Evolutionary conservation across 441 rosid species (phyloP).

Genomic region (Kokia cookei): DNA sequence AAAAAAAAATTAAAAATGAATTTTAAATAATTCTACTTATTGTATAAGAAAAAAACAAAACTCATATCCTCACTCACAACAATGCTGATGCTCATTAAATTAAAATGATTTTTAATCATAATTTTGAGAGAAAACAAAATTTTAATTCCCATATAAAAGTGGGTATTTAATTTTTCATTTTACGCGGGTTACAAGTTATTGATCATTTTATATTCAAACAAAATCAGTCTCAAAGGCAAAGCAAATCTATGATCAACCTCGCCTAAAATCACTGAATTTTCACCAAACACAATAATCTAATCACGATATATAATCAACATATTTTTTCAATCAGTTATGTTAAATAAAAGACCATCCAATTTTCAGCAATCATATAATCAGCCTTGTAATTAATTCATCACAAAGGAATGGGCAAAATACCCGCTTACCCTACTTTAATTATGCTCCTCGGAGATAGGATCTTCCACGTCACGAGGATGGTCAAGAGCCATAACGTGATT

Average conservation of each 20-base stretch:
- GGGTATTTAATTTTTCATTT: not conserved
- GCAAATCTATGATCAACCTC: not conserved
- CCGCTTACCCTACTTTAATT: not conserved
- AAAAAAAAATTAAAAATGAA: no score
- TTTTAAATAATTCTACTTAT: no score
- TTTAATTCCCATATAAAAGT: not conserved
- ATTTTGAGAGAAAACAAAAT: no score
- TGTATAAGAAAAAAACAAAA: no score
- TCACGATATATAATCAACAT: not conserved
- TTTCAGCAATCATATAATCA: not conserved
- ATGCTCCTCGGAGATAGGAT: constrained; percentile 23
- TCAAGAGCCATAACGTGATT: constrained; percentile 64
- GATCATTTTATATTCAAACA: not conserved
- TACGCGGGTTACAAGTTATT: not conserved
- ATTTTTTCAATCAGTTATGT: not conserved
- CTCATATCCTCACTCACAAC: no score
- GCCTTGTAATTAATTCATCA: no score
- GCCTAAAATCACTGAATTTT: not conserved
- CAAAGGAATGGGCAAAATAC: not conserved
- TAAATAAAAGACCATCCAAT: not conserved
- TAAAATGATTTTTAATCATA: no score
- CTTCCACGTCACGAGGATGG: constrained; percentile 50
- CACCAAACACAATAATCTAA: not conserved
- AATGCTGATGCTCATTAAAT: no score
- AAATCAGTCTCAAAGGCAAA: not conserved